These are phyloP conservation scores for Blumeria hordei DNA, from an alignment of 2,329 filamentous ascomycete genomes.

Conservation along the genomic window DNA sequence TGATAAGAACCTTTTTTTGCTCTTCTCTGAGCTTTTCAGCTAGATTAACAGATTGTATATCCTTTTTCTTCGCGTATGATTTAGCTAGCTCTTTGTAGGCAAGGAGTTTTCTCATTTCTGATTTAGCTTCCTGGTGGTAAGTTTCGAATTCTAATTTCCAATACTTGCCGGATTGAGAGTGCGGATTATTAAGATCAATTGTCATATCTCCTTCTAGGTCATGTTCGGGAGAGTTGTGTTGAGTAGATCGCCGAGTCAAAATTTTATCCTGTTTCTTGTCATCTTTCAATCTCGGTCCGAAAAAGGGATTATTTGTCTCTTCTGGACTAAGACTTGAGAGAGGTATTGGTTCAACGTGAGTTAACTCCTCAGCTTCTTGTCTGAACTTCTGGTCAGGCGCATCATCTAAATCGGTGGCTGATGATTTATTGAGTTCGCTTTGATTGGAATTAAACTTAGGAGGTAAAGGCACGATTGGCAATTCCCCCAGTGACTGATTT, in stretches of 20 bases:
- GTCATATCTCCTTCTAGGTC: conserved; percentile 35
- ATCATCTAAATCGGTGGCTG: background rate
- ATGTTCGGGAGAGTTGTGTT: conserved; percentile 1
- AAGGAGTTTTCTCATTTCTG: conserved; percentile 53
- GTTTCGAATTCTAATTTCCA: conserved; percentile 59
- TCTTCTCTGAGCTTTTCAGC: conserved; percentile 42
- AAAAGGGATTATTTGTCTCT: background rate
- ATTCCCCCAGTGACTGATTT: conserved; percentile 8
- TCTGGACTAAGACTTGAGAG: background rate
- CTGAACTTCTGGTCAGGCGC: background rate
- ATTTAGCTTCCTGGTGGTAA: conserved; percentile 47
- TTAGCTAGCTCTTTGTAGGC: conserved; percentile 61
- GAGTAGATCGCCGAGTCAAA: background rate
- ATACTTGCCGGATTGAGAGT: conserved; percentile 51
- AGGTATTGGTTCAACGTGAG: background rate
- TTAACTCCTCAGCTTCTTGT: background rate
- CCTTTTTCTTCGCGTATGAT: conserved; percentile 56
- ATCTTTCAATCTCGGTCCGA: background rate
- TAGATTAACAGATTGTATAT: conserved; percentile 42
- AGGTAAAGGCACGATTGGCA: conserved; percentile 14
- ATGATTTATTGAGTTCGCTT: background rate
- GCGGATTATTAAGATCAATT: conserved; percentile 46
- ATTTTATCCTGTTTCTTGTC: background rate
- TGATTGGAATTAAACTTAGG: conserved; percentile 3
- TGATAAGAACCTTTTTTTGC: conserved; percentile 34